Conservation (phyloP, 306 rosid species). For the Glycine soja region DNA sequence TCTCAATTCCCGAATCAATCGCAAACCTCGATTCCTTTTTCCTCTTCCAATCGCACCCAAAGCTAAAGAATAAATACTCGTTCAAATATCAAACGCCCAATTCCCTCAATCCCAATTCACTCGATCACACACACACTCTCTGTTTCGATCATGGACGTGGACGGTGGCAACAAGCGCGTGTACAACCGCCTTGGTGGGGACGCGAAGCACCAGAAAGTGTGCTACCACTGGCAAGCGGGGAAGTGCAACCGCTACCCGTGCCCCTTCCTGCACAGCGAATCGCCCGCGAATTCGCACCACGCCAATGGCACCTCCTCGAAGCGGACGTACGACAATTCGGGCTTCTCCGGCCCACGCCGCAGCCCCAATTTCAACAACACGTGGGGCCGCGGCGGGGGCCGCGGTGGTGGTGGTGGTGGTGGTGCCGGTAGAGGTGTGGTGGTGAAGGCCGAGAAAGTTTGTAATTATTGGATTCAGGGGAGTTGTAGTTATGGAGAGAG, state of each 20-base stretch:
- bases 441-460: slow-evolving; percentile 74
- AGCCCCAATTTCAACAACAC: slow-evolving; percentile 55
- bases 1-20: neutral
- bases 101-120: neutral
- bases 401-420: slow-evolving; percentile 36
- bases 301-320: slow-evolving; percentile 71
- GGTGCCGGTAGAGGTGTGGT: slow-evolving; percentile 53
- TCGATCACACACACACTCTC: neutral
- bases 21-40: neutral
- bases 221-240: slow-evolving; percentile 97
- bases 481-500: slow-evolving; percentile 76
- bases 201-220: slow-evolving; percentile 70
- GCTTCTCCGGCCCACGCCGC: slow-evolving; percentile 62
- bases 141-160: slow-evolving; percentile 65
- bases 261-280: slow-evolving; percentile 72
- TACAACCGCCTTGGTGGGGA: slow-evolving; percentile 73
- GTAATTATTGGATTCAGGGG: slow-evolving; percentile 84
- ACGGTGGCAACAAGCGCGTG: slow-evolving; percentile 82
- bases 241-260: slow-evolving; percentile 86
- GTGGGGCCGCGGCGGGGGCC: slow-evolving; percentile 69
- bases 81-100: neutral
- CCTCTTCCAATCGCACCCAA: slow-evolving; percentile 28
- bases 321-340: slow-evolving; percentile 63
- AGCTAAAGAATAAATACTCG: neutral
- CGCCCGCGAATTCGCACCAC: slow-evolving; percentile 47